Conservation (phyloP, 371 early-diverging fungal genomes). For the Aphelidium insulamus region DNA sequence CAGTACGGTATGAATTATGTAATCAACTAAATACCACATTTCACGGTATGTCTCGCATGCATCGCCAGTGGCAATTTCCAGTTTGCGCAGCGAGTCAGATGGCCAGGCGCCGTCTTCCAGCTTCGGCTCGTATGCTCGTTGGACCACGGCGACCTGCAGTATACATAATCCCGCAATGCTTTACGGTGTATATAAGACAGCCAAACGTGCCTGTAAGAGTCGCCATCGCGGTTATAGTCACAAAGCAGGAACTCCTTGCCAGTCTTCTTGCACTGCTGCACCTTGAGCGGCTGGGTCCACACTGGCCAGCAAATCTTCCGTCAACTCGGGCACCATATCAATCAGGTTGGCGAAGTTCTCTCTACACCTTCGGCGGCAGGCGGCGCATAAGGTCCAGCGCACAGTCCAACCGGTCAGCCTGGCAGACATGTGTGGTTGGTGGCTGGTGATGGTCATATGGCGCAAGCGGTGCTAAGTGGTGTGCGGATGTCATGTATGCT, state of each 20-base stretch:
- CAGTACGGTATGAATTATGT: too few relatives aligned
- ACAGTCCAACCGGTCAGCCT: slow-evolving; percentile 43
- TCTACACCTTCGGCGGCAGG: slow-evolving; percentile 76
- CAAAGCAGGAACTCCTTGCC: slow-evolving; percentile 71
- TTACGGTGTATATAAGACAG: not conserved
- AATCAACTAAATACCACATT: too few relatives aligned
- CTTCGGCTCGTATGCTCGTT: slow-evolving; percentile 80
- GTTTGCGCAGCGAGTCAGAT: slow-evolving; percentile 50
- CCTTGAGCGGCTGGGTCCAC: slow-evolving; percentile 83
- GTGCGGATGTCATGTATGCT: too few relatives aligned
- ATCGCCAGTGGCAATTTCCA: slow-evolving; percentile 79
- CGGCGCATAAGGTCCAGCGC: slow-evolving; percentile 92
- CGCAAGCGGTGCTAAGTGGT: too few relatives aligned
- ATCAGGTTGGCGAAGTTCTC: slow-evolving; percentile 64
- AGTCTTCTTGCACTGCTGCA: slow-evolving; percentile 38
- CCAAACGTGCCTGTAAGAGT: slow-evolving; percentile 53
- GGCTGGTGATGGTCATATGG: too few relatives aligned
- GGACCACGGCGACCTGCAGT: slow-evolving; percentile 87
- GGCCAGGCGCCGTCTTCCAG: slow-evolving; percentile 57
- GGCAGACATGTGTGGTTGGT: too few relatives aligned
- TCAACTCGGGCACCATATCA: slow-evolving; percentile 59
- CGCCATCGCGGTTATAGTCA: slow-evolving; percentile 90
- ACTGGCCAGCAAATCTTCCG: slow-evolving; percentile 68
- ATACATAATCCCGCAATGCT: not conserved
- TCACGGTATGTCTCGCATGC: slow-evolving; percentile 90